A percentile compares a stretch with the other conserved stretches of the same genome.
Conservation (phyloP, 2,329 filamentous ascomycete species). For the Pestalotiopsis sp. region DNA sequence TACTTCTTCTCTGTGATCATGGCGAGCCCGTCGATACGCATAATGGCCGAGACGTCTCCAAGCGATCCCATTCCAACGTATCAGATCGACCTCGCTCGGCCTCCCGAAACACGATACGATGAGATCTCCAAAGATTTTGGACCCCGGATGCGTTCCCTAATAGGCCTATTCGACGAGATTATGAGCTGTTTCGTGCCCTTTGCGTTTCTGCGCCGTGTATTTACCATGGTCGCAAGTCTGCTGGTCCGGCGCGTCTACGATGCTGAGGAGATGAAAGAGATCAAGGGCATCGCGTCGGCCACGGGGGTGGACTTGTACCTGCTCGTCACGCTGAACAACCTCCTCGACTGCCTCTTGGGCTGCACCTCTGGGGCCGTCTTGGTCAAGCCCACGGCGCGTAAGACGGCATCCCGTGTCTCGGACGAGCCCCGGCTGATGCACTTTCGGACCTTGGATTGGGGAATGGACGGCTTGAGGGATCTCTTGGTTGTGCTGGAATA, state of each 20-base stretch:
- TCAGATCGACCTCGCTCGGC: slow-evolving; percentile 53
- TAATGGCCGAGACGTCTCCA: background rate
- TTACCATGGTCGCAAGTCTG: slow-evolving; percentile 40
- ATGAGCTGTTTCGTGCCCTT: slow-evolving; percentile 31
- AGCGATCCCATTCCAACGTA: slow-evolving; percentile 19
- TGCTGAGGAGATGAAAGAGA: slow-evolving; percentile 59
- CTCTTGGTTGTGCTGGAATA: slow-evolving; percentile 54
- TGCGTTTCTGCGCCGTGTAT: slow-evolving; percentile 19
- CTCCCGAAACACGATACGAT: slow-evolving; percentile 51
- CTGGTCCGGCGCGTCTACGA: slow-evolving; percentile 51
- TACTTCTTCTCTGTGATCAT: background rate
- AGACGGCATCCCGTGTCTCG: background rate
- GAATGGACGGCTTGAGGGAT: slow-evolving; percentile 49
- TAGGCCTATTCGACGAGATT: slow-evolving; percentile 50
- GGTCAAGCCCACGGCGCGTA: slow-evolving; percentile 36
- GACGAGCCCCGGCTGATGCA: slow-evolving; percentile 42
- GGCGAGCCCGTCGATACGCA: background rate
- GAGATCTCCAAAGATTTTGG: slow-evolving; percentile 46
- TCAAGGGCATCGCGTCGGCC: slow-evolving; percentile 55
- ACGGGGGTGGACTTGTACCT: slow-evolving; percentile 57
- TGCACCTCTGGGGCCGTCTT: slow-evolving; percentile 55
- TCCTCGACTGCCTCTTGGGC: slow-evolving; percentile 64
- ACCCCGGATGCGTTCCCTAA: slow-evolving; percentile 41
- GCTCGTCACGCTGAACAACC: slow-evolving; percentile 61
- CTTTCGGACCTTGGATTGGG: slow-evolving; percentile 57